Evolutionary conservation across 2,329 filamentous ascomycete genomes (phyloP).

Genomic region (Leptosphaerulina australis): DNA sequence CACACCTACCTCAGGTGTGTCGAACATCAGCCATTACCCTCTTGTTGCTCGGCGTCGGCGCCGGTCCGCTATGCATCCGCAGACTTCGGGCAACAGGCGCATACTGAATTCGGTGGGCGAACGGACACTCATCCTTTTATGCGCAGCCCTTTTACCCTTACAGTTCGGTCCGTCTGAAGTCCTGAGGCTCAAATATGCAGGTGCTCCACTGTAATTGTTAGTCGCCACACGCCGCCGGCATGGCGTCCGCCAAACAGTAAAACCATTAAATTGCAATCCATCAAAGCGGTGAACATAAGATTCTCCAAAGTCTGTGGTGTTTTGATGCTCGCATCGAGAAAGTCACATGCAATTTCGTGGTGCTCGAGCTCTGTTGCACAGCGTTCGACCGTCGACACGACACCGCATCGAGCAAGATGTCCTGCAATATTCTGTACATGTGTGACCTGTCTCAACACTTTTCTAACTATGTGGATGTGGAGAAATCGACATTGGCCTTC

Average conservation of each 20-base stretch:
- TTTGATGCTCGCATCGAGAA: not conserved
- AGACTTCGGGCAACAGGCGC: conserved; percentile 9
- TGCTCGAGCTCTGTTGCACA: not conserved
- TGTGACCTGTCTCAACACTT: not conserved
- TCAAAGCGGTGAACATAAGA: not conserved
- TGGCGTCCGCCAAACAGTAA: not conserved
- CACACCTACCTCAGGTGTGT: not conserved
- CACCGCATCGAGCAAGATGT: not conserved
- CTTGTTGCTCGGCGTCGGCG: conserved; percentile 12
- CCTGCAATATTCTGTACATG: not conserved
- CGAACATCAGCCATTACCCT: not conserved
- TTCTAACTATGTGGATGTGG: too few species aligned
- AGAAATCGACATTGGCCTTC: too few species aligned
- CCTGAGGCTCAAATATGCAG: conserved; percentile 9
- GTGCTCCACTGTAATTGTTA: not conserved
- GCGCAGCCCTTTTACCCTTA: conserved; percentile 7
- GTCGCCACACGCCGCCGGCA: conserved; percentile 1
- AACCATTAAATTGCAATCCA: not conserved
- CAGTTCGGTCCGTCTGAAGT: not conserved
- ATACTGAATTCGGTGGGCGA: not conserved
- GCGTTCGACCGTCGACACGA: not conserved
- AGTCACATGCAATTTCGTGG: conserved; percentile 1
- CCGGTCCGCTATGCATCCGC: conserved; percentile 6
- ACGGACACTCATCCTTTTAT: conserved; percentile 10
- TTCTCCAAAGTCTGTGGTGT: not conserved